Evolutionary conservation across 805 yeast species (phyloP).

Genomic region (Yarrowia sp.): DNA sequence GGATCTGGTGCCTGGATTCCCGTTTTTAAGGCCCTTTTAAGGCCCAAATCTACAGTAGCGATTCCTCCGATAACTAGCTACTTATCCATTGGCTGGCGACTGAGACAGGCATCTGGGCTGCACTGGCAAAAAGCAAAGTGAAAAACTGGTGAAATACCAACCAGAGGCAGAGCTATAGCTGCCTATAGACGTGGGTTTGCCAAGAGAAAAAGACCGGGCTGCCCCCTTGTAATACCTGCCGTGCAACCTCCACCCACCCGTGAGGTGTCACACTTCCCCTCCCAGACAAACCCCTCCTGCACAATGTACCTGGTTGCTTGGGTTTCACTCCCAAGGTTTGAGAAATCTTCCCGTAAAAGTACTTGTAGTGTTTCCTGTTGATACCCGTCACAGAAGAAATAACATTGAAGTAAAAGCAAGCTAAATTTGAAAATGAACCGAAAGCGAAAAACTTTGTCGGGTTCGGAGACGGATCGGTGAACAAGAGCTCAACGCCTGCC

Average conservation of each 20-base stretch:
- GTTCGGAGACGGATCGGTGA: neutral
- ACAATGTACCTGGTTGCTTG: conserved; percentile 7
- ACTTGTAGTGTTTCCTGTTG: conserved; percentile 1
- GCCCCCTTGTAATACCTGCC: too few relatives aligned
- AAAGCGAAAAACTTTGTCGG: neutral
- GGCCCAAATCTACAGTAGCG: neutral
- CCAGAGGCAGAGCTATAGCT: too few relatives aligned
- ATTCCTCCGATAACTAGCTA: conserved; percentile 7
- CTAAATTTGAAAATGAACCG: neutral
- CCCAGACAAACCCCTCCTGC: neutral
- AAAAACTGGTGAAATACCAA: neutral
- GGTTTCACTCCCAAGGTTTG: neutral
- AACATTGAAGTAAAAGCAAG: too few relatives aligned
- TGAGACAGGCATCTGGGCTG: neutral
- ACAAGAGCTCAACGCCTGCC: too few relatives aligned
- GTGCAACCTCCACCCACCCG: neutral
- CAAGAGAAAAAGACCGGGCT: too few relatives aligned
- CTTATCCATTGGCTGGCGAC: conserved; percentile 20
- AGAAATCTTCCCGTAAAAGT: conserved; percentile 8
- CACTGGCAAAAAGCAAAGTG: neutral
- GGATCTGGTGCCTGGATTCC: too few relatives aligned
- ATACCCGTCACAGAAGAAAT: conserved; percentile 8
- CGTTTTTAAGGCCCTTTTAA: too few relatives aligned
- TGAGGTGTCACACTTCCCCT: neutral
- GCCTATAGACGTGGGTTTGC: neutral